Percentiles rank a stretch among this genome's conserved stretches.
These are phyloP conservation scores for Krasilnikovozyma curviuscula DNA, from an alignment of 768 basidiomycete species.

Conservation along the genomic window DNA sequence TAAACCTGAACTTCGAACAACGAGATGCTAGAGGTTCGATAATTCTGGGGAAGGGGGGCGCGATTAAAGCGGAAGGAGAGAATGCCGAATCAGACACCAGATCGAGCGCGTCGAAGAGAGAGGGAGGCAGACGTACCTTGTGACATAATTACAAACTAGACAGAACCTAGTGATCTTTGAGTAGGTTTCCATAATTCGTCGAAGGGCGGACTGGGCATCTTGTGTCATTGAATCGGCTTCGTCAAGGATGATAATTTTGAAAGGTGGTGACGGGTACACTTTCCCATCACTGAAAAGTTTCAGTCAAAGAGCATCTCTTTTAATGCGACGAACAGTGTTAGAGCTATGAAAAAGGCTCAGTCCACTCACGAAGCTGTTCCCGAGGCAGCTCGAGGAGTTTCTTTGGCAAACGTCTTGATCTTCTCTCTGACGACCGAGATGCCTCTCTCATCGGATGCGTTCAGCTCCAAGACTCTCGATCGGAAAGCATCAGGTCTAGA, in stretches of 20 bases:
- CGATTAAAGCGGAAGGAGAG: neutral
- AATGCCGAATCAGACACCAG: neutral
- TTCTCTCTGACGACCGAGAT: constrained; percentile 94
- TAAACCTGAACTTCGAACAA: constrained; percentile 97
- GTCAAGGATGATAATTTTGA: constrained; percentile 95
- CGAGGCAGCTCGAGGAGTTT: constrained; percentile 23
- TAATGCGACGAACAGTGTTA: neutral
- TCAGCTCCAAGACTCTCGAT: constrained; percentile 81
- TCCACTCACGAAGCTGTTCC: constrained; percentile 23
- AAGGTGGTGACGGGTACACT: constrained; percentile 86
- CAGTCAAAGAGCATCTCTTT: neutral
- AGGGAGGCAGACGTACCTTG: constrained; percentile 40
- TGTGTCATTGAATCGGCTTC: constrained; percentile 99
- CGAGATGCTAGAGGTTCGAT: constrained; percentile 97
- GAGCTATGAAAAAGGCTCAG: neutral
- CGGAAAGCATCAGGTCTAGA: constrained; percentile 79
- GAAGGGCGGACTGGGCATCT: constrained; percentile 87
- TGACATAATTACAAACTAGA: constrained; percentile 97
- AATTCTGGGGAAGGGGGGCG: constrained; percentile 39
- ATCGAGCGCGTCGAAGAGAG: neutral
- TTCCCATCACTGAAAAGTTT: constrained; percentile 30
- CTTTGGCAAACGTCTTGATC: constrained; percentile 81
- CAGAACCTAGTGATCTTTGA: constrained; percentile 93
- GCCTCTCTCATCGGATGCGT: constrained; percentile 96
- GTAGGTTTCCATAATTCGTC: constrained; percentile 99